Percentiles rank a stretch among this genome's conserved stretches.
Evolutionary conservation across 306 rosid genomes (phyloP).

Genomic region (Cucumis sativus): DNA sequence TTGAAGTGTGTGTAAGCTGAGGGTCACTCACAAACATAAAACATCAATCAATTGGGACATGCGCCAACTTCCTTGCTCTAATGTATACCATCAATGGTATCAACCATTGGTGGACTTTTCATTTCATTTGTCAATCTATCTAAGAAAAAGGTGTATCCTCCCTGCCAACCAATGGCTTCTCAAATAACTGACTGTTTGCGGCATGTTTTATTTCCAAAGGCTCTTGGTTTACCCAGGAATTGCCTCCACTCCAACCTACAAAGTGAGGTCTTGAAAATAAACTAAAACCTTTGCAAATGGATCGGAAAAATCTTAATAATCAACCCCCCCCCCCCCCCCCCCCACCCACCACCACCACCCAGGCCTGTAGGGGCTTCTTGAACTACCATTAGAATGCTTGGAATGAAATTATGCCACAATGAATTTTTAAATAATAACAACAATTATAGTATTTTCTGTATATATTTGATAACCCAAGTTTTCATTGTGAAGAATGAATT

Average conservation of each 20-base stretch:
- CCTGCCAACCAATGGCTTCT: neutral
- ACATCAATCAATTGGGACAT: neutral
- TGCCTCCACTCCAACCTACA: neutral
- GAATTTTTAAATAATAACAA: neutral
- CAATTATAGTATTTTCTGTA: too few relatives aligned
- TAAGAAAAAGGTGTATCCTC: neutral
- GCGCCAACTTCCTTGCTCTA: neutral
- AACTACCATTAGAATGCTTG: neutral
- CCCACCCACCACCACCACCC: too few relatives aligned
- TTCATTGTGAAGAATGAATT: neutral
- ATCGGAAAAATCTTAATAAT: too few relatives aligned
- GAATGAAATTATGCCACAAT: neutral
- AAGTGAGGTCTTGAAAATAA: neutral
- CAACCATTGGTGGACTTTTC: neutral
- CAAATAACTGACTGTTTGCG: neutral
- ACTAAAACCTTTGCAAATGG: too few relatives aligned
- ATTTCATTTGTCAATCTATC: too few relatives aligned
- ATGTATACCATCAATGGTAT: neutral
- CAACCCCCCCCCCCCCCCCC: too few relatives aligned
- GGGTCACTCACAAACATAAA: too few relatives aligned
- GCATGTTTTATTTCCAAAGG: neutral
- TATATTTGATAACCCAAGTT: neutral
- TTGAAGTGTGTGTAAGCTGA: too few relatives aligned
- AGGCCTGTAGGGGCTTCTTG: neutral
- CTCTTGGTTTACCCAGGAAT: neutral